These are phyloP conservation scores for barley (Hordeum vulgare) DNA, from an alignment of 176 grass and related monocot genomes.

Conservation along the genomic window MorexV3_pseudomolecules_assembly NC_058519.1:630150837-630151336, in stretches of 20 bases:
- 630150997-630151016: neutral
- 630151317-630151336: neutral
- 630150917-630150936: neutral
- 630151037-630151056: neutral
- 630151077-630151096: neutral
- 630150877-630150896: neutral
- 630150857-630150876: neutral
- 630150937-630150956: neutral
- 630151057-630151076: neutral
- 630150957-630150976: constrained; percentile 1
- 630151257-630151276: too few species aligned
- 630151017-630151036: neutral
- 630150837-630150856: neutral
- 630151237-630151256: too few species aligned
- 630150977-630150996: neutral
- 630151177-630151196: neutral
- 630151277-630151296: too few species aligned
- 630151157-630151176: neutral
- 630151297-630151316: too few species aligned
- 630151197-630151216: neutral
- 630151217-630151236: neutral
- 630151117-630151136: neutral
- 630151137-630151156: constrained; percentile 10
- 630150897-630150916: constrained; percentile 7
- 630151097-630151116: neutral